Conservation (phyloP, 2,329 filamentous ascomycete genomes). For the Neoscytalidium dimidiatum region DNA sequence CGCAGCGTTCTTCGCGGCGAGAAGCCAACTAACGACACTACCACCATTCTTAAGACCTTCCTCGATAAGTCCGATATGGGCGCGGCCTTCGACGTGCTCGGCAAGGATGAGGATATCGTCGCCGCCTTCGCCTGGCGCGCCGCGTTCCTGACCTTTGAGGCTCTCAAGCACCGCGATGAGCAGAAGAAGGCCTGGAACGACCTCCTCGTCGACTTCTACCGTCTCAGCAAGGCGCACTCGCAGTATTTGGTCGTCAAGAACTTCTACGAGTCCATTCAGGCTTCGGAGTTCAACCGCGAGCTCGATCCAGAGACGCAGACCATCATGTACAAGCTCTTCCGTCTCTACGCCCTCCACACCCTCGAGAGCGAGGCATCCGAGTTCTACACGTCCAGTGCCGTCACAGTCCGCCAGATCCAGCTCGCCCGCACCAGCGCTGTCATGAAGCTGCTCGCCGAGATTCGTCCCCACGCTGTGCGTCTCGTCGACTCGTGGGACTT, state of each 20-base stretch:
- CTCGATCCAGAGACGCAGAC: slow-evolving; percentile 60
- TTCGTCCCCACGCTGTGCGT: slow-evolving; percentile 71
- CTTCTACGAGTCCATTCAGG: slow-evolving; percentile 71
- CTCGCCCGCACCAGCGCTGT: slow-evolving; percentile 68
- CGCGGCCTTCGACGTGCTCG: slow-evolving; percentile 74
- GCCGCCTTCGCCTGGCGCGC: slow-evolving; percentile 75
- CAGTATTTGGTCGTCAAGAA: slow-evolving; percentile 79
- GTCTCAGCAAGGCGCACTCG: slow-evolving; percentile 71
- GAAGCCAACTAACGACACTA: slow-evolving; percentile 67
- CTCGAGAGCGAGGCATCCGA: slow-evolving; percentile 70
- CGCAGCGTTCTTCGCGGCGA: slow-evolving; percentile 68
- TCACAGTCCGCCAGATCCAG: slow-evolving; percentile 71
- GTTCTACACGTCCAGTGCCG: slow-evolving; percentile 70
- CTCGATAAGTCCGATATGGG: slow-evolving; percentile 67
- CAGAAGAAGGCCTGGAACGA: slow-evolving; percentile 79
- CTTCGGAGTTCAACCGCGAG: slow-evolving; percentile 51
- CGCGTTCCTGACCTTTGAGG: slow-evolving; percentile 73
- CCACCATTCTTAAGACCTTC: slow-evolving; percentile 65
- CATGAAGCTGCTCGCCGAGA: slow-evolving; percentile 69
- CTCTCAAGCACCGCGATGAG: slow-evolving; percentile 70
- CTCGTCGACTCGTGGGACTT: slow-evolving; percentile 76
- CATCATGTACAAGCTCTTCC: slow-evolving; percentile 67
- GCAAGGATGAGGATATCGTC: slow-evolving; percentile 69
- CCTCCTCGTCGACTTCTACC: slow-evolving; percentile 76
- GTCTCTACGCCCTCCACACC: slow-evolving; percentile 65